A percentile compares a stretch with the other conserved stretches of the same genome.
Conservation (phyloP, 108 stramenopile species). For the Cyclotella choctawhatcheeana region DNA sequence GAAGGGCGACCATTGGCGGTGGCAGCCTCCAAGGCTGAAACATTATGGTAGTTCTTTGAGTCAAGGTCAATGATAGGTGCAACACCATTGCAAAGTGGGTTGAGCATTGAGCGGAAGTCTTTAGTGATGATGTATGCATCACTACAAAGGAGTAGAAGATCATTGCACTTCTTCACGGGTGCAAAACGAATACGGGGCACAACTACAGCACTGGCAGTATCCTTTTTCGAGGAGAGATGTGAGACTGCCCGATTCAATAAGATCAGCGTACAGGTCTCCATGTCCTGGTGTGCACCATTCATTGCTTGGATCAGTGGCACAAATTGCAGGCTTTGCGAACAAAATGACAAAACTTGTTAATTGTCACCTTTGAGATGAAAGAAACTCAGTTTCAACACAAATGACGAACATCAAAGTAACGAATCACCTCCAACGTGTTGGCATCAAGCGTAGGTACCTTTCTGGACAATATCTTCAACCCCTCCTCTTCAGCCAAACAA, state of each 20-base stretch:
- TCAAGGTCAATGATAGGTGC: conserved; percentile 93
- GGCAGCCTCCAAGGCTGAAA: conserved; percentile 92
- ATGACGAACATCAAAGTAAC: background rate
- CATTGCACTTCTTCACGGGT: conserved; percentile 99
- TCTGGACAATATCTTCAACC: conserved; percentile 98
- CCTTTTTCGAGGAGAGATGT: conserved; percentile 93
- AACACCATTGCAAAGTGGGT: conserved; percentile 80
- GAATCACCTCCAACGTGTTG: conserved; percentile 79
- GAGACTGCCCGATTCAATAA: conserved; percentile 95
- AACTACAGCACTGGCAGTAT: conserved; percentile 89
- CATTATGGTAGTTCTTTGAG: conserved; percentile 96
- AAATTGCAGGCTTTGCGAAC: conserved; percentile 71
- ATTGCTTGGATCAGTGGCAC: conserved; percentile 79
- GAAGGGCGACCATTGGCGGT: conserved; percentile 89
- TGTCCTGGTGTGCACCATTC: conserved; percentile 99
- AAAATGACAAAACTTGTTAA: background rate
- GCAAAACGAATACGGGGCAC: conserved; percentile 98
- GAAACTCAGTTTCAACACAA: background rate
- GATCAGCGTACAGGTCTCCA: conserved; percentile 99
- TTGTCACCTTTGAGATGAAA: background rate
- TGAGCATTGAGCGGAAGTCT: conserved; percentile 87
- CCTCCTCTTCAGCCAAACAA: conserved; percentile 86
- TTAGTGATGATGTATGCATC: conserved; percentile 94
- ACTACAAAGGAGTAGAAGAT: conserved; percentile 95
- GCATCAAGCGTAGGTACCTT: conserved; percentile 99